Conservation (phyloP, 2,329 filamentous ascomycete species). For the Cryphonectria carpinicola region DNA sequence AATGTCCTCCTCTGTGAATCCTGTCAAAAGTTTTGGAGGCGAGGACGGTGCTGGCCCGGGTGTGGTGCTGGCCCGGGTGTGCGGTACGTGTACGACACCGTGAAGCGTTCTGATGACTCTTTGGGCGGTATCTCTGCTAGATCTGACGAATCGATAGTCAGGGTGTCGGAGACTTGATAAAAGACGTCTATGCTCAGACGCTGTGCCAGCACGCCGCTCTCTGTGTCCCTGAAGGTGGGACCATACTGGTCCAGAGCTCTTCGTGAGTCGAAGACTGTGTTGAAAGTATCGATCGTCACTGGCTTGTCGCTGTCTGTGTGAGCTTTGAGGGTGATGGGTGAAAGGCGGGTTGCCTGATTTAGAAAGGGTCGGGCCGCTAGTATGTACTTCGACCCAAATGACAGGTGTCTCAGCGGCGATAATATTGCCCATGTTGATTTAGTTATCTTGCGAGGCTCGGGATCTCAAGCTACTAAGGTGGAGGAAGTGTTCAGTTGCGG, state of each 20-base stretch:
- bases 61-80: not conserved
- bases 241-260: not conserved
- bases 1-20: not conserved
- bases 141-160: no score
- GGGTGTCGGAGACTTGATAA: not conserved
- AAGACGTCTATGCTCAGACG: not conserved
- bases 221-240: not conserved
- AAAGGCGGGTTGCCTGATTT: not conserved
- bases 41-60: not conserved
- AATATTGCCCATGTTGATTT: not conserved
- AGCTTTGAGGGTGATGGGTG: not conserved
- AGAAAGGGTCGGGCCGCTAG: not conserved
- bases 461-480: not conserved
- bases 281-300: not conserved
- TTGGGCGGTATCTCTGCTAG: not conserved
- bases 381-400: not conserved
- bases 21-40: not conserved
- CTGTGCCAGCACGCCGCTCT: not conserved
- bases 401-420: not conserved
- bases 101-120: not conserved
- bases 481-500: not conserved
- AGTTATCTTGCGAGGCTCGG: not conserved
- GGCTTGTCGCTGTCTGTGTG: not conserved
- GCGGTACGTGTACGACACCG: not conserved
- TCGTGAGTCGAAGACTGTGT: not conserved